Percentiles rank a stretch among this genome's conserved stretches.
phyloP scores from a whole-genome alignment of 1,284 basidiomycete species.

The Laetiporus sulphureus region DNA sequence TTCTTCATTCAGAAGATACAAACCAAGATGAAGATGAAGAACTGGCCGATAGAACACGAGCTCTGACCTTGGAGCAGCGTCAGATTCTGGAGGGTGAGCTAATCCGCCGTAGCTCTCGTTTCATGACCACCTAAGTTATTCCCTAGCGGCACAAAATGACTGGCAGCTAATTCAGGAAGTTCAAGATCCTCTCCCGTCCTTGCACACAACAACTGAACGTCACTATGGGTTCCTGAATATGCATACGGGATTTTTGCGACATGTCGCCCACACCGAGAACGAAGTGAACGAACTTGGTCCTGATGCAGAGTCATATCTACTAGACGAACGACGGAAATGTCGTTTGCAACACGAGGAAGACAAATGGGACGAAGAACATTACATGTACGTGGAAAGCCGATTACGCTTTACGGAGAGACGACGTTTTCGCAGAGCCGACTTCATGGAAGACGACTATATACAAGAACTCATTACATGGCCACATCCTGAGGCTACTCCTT shows the following conservation, averaged over 20 bases:
- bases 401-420: constrained; percentile 4
- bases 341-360: constrained; percentile 56
- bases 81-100: constrained; percentile 54
- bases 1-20: constrained; percentile 38
- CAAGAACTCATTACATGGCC: constrained; percentile 59
- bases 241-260: constrained; percentile 66
- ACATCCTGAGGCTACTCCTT: constrained; percentile 38
- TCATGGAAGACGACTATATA: constrained; percentile 66
- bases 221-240: constrained; percentile 70
- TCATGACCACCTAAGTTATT: not conserved
- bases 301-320: constrained; percentile 48
- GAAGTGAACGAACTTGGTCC: constrained; percentile 71
- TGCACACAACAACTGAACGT: constrained; percentile 36
- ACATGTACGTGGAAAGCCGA: constrained; percentile 46
- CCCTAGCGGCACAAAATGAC: constrained; percentile 62
- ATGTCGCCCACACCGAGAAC: constrained; percentile 66
- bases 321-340: constrained; percentile 37
- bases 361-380: constrained; percentile 79
- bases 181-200: constrained; percentile 32
- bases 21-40: constrained; percentile 32
- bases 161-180: constrained; percentile 68
- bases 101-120: constrained; percentile 6
- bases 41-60: constrained; percentile 31
- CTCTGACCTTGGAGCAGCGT: constrained; percentile 45
- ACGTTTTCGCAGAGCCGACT: constrained; percentile 57